Evolutionary conservation across 305 asterid species (phyloP).

Genomic region (Fraxinus baroniana): DNA sequence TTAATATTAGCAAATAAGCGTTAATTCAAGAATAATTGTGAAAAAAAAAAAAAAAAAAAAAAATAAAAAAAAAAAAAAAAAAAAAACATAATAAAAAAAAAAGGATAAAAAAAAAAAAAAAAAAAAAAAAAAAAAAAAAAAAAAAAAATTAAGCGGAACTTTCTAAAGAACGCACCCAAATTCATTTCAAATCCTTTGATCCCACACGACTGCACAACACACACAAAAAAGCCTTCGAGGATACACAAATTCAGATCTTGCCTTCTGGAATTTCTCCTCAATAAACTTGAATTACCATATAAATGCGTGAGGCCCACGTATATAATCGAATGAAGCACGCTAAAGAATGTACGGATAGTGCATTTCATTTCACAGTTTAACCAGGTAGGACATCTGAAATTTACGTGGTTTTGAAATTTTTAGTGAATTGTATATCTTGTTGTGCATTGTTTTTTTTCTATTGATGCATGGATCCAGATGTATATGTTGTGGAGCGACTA

Average conservation of each 20-base stretch:
- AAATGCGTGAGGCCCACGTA: conserved; percentile 7
- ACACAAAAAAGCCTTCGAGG: background rate
- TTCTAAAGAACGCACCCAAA: conserved; percentile 21
- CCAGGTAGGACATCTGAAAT: conserved; percentile 15
- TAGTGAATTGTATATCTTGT: conserved; percentile 15
- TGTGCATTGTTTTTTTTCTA: background rate
- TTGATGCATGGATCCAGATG: conserved; percentile 25
- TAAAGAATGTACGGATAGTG: conserved; percentile 2
- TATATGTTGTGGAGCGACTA: background rate
- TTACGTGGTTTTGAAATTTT: background rate
- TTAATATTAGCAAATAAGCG: background rate
- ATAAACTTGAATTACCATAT: conserved; percentile 15
- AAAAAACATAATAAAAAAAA: too few species aligned
- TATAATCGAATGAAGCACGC: background rate
- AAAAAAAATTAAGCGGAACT: background rate
- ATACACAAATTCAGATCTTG: conserved; percentile 28
- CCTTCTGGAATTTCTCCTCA: conserved; percentile 12
- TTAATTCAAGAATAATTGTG: background rate
- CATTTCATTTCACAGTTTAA: background rate
- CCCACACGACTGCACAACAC: conserved; percentile 24
- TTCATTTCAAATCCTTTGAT: conserved; percentile 25
- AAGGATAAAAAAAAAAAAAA: background rate
- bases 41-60: background rate
- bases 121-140: background rate
- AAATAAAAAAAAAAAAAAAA: background rate